Evolutionary conservation across 2,329 filamentous ascomycete species (phyloP), one percentile per base, ranked within the genome.

Genomic region (Hortaea werneckii): DNA sequence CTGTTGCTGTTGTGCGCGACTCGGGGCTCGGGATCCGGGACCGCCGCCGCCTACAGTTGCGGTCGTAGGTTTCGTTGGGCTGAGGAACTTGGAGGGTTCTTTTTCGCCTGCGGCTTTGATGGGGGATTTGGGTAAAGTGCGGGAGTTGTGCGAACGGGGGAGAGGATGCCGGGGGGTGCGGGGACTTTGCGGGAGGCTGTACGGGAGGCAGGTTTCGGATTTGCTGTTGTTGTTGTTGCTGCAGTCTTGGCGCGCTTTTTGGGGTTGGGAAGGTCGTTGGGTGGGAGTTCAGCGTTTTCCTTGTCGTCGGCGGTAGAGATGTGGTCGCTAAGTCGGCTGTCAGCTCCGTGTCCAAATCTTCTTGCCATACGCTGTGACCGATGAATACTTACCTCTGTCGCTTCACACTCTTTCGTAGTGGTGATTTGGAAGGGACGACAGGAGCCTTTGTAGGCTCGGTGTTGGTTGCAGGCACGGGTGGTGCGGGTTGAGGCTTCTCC

Each of bases 101-200:
- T 64, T 10, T 77, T 74, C n/a, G 1, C 57, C 37, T 6, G 54
- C 48, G 29, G 53, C 32, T 64, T 58, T 73, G 46, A 75, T 58
- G 1, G 75, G 75, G 1, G 75, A 77, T 41, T 79, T 76, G 13
- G 77, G 77, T 20, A 77, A 69, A 10, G 84, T 74, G 43, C 85
- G 80, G 5, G 85, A 84, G 60, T 94, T 94, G 48, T 83, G 82
- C 0, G 86, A 89, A 43, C 85, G 83, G 1, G 87, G 1, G 88
- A 94, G 2, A 94, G 73, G 34, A 94, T 76, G 63, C 28, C 37
- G 7, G 30, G 11, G n/a, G 29, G 37, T 10, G 43, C 28, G 8
- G 49, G 53, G 26, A 55, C 52, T 54, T 64, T 62, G 32, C 59
- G 56, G 5, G 65, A 64, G 7, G 53, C 54, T n/a, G 58, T 58